A percentile compares a stretch with the other conserved stretches of the same genome.
phyloP scores from a whole-genome alignment of 495 filamentous ascomycete genomes.

The Aspergillus saccharolyticus region DNA sequence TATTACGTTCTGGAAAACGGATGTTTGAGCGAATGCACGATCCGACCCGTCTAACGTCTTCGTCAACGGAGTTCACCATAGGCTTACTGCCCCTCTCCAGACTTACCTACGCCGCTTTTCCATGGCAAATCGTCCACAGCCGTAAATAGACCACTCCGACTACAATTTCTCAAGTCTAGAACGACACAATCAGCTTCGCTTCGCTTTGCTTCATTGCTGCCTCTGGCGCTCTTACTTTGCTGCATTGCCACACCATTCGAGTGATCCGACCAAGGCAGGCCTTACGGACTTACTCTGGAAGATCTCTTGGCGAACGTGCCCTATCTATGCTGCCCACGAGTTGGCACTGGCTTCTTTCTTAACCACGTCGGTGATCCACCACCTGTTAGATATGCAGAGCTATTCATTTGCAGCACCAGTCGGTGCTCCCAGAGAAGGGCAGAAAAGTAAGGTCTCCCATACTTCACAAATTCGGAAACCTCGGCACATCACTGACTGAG shows the following conservation, averaged over 20 bases:
- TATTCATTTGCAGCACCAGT: slow-evolving; percentile 47
- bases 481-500: no score
- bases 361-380: not conserved
- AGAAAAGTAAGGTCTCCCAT: slow-evolving; percentile 35
- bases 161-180: not conserved
- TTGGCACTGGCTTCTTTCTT: not conserved
- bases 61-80: not conserved
- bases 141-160: not conserved
- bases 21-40: not conserved
- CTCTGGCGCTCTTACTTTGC: not conserved
- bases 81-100: not conserved
- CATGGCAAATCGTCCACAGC: not conserved
- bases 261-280: slow-evolving; percentile 15
- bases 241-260: not conserved
- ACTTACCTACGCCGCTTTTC: not conserved
- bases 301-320: not conserved
- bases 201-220: not conserved
- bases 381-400: slow-evolving; percentile 42
- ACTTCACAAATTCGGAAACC: not conserved
- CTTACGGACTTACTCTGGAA: slow-evolving; percentile 4
- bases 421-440: slow-evolving; percentile 40
- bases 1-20: not conserved
- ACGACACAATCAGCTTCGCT: not conserved
- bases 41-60: not conserved
- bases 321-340: not conserved